Conservation (phyloP, 2,329 filamentous ascomycete genomes). For the Davidsoniella eucalypti region DNA sequence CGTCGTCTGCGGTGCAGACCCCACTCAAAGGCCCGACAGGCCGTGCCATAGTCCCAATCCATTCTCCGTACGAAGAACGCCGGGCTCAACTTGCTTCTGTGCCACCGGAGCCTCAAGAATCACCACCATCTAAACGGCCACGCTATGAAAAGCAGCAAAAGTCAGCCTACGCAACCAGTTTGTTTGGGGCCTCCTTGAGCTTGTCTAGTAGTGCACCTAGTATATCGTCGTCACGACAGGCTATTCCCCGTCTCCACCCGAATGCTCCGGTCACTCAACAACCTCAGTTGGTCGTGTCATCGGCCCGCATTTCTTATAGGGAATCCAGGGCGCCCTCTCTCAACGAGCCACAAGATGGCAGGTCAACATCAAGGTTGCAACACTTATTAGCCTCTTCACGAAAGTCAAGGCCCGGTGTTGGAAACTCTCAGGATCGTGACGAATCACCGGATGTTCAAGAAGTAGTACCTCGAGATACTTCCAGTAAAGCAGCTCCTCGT, state of each 20-base stretch:
- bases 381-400: too few species aligned
- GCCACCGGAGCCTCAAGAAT: background rate
- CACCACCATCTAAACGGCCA: constrained; percentile 14
- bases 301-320: constrained; percentile 2
- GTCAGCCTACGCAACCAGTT: constrained; percentile 31
- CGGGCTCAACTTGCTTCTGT: background rate
- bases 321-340: background rate
- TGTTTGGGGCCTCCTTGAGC: constrained; percentile 31
- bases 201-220: constrained; percentile 16
- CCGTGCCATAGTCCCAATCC: background rate
- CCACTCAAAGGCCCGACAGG: constrained; percentile 6
- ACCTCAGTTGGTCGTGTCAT: background rate
- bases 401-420: too few species aligned
- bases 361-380: too few species aligned
- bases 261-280: background rate
- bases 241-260: constrained; percentile 8
- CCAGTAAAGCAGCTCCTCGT: too few species aligned
- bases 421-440: too few species aligned
- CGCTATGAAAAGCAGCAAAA: constrained; percentile 22
- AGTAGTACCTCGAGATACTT: too few species aligned
- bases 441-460: too few species aligned
- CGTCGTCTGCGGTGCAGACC: background rate
- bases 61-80: constrained; percentile 9
- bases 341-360: too few species aligned
- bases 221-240: background rate